Base-by-base conservation (phyloP, 805 yeast species). In the Candida sphagnicola region DNA sequence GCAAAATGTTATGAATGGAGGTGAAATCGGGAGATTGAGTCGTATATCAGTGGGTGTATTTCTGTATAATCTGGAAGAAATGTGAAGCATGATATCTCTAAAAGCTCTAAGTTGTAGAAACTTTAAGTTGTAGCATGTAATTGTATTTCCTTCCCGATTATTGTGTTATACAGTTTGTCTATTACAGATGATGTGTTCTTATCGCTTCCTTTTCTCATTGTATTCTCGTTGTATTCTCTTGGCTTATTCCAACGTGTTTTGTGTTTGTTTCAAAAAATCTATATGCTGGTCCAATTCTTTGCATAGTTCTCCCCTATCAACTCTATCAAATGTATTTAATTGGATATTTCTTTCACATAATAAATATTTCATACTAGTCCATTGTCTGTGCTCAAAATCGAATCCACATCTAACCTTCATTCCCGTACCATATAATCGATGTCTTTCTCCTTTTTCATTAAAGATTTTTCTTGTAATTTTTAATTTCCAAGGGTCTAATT, bases 401-500 rank as follows among this genome's bases (percentile, higher is more conserved):
- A 68, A 75, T 1, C 80, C 80, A 2, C 75, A 65, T 17, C 73
- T 61, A 38, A 62, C 58, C 31, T 66, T 65, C 70, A 78, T 70
- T 3, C 76, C 80, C 3, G 74, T 67, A 4, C 85, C 86, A 46
- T 77, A 80, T 10, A 80, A 53, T 42, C 87, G 59, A n/a, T 70
- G 57, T 44, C 85, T 59, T 11, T 71, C 60, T 2, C 74, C 77
- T 6, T 65, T 64, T 18, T 61, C 66, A 37, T 60, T 54, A 35
- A 66, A 57, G 2, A 73, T 63, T 37, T 69, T 65, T 2, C 66
- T 67, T 4, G 62, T 63, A n/a, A 51, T 42, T 40, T 65, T 70
- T 43, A 81, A 62, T 12, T 60, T 59, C 67, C 80, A 74, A 2
- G 87, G 86, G 50, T 82, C 77, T 42, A 81, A 57, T 53, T 82